Evolutionary conservation across 345 rosid genomes (phyloP), one percentile per base, ranked within the genome.

Genomic region (Camelina laxa): DNA sequence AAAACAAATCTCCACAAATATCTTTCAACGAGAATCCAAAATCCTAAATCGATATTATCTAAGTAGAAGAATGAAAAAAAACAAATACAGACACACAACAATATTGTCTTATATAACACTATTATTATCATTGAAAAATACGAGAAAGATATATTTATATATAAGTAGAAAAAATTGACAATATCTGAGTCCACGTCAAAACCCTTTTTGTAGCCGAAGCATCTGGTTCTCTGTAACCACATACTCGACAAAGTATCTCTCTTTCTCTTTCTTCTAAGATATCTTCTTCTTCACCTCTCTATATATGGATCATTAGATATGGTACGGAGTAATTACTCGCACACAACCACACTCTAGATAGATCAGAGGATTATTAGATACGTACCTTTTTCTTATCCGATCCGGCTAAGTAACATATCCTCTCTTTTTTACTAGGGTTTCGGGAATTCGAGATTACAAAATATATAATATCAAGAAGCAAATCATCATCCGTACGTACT

Each of bases 131-230:
- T 33, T 33, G 36, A 2, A 42, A 42, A 75, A 30, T 42, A 30
- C 8, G 9, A 49, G 21, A 54, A 74, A 9, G 36, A 42, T 61
- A 36, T n/a, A 68, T n/a, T 14, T 53, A 27, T 48, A 41, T 60
- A 62, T 60, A 19, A 42, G 55, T 38, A 75, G 39, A 69, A 68
- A 66, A 60, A 63, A 22, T 31, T 62, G 70, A 55, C 64, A 64
- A 76, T 44, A 70, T 70, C 67, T 6, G 56, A 77, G 80, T 65
- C 72, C 67, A 77, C 76, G 42, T 68, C 79, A 86, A 75, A 78
- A 71, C 92, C 92, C 76, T 79, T 84, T 91, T 87, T 79, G 83
- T 89, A 88, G 93, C 71, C 96, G 86, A 83, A 21, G 80, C 88
- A 71, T 44, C 65, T 80, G 88, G 87, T 83, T 77, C 51, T 58